Evolutionary conservation across 202 grass and related monocot species (phyloP).

Genomic region (Setaria viridis): DNA sequence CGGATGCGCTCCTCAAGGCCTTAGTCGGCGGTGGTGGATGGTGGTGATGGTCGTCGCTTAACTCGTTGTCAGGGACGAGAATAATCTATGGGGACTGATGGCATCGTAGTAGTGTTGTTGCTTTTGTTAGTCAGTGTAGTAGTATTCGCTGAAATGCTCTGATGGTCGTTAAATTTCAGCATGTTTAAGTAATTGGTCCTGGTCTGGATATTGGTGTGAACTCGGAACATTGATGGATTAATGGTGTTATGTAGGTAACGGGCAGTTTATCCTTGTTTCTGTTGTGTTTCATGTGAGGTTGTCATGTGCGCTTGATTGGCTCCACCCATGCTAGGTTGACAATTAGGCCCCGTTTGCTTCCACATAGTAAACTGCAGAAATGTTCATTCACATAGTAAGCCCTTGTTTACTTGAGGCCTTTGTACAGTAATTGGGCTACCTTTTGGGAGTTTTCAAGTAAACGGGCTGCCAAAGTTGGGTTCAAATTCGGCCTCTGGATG

Average conservation of each 20-base stretch:
- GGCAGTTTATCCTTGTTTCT: not conserved
- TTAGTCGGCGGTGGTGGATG: not conserved
- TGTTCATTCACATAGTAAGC: too few species aligned
- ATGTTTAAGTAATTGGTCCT: not conserved
- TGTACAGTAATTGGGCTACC: too few species aligned
- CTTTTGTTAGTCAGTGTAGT: conserved; percentile 15
- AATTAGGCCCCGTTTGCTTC: too few species aligned
- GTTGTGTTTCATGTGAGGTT: too few species aligned
- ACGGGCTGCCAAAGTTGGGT: too few species aligned
- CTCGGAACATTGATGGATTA: not conserved
- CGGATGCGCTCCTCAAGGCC: not conserved
- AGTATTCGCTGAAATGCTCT: not conserved
- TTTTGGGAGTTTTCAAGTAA: too few species aligned
- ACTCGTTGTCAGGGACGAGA: not conserved
- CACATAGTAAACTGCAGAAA: too few species aligned
- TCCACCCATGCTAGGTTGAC: too few species aligned
- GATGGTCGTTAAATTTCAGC: conserved; percentile 2
- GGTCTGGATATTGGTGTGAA: conserved; percentile 17
- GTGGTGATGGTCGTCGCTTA: not conserved
- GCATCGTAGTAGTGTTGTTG: not conserved
- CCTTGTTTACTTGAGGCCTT: too few species aligned
- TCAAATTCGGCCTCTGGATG: too few species aligned
- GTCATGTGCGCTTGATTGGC: too few species aligned
- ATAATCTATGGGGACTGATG: conserved; percentile 1
- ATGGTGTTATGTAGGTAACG: not conserved